phyloP scores from a whole-genome alignment of 2,329 filamentous ascomycete species.

The Trematosphaeria pertusa region DNA sequence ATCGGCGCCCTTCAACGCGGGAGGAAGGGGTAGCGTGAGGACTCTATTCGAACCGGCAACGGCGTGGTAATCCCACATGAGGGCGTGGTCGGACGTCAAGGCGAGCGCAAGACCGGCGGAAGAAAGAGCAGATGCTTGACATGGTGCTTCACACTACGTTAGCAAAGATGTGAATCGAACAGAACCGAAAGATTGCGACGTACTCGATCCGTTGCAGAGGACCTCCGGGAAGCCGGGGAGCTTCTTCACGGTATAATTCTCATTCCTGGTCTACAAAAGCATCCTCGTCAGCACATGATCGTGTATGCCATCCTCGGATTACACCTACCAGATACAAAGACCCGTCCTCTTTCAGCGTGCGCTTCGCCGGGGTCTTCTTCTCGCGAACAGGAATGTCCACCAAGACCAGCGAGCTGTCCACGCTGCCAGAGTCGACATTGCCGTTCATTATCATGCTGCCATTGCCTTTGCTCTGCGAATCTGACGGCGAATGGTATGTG shows the following conservation, averaged over 20 bases:
- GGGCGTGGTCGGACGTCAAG: constrained; percentile 80
- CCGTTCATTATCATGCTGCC: constrained; percentile 41
- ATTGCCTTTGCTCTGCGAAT: constrained; percentile 42
- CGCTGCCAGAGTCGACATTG: constrained; percentile 33
- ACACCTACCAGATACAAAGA: constrained; percentile 69
- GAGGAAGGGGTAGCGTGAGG: constrained; percentile 80
- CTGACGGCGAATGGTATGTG: constrained; percentile 41
- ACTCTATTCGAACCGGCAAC: constrained; percentile 71
- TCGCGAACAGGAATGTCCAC: constrained; percentile 51
- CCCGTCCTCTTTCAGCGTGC: constrained; percentile 71
- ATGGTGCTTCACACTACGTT: constrained; percentile 38
- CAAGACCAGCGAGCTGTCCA: constrained; percentile 38
- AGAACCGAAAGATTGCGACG: constrained; percentile 41
- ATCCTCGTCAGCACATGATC: constrained; percentile 18
- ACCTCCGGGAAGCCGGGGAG: constrained; percentile 82
- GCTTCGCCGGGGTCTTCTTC: constrained; percentile 53
- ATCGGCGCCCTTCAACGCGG: constrained; percentile 71
- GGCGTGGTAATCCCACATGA: constrained; percentile 86
- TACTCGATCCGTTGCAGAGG: constrained; percentile 73
- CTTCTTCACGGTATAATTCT: constrained; percentile 84
- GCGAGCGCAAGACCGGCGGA: constrained; percentile 75
- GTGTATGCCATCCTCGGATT: neutral
- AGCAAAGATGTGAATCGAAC: constrained; percentile 15
- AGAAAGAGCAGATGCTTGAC: constrained; percentile 59
- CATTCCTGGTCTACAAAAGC: constrained; percentile 73